phyloP scores from a whole-genome alignment of 2,329 filamentous ascomycete species.

The Ophioceras dolichostomum region DNA sequence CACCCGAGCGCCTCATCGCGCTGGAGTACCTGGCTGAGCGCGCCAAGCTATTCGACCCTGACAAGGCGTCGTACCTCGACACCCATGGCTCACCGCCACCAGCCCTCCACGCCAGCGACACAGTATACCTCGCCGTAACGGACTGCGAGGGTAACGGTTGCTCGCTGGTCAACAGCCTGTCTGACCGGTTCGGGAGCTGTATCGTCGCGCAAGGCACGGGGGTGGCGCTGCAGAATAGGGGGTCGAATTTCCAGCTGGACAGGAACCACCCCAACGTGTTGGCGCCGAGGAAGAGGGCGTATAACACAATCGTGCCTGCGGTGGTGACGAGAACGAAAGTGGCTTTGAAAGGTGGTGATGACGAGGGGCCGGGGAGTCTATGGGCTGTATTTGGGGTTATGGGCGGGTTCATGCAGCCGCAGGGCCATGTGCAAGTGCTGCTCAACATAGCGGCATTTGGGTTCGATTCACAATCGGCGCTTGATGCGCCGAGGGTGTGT shows the following conservation, averaged over 20 bases:
- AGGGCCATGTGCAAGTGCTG: slow-evolving; percentile 86
- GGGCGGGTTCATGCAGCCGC: slow-evolving; percentile 96
- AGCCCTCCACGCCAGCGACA: slow-evolving; percentile 54
- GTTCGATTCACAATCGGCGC: slow-evolving; percentile 68
- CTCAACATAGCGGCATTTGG: slow-evolving; percentile 77
- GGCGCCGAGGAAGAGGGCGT: slow-evolving; percentile 71
- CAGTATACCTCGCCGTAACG: slow-evolving; percentile 81
- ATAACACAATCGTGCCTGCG: slow-evolving; percentile 93
- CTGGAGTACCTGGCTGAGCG: slow-evolving; percentile 60
- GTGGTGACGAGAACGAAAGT: slow-evolving; percentile 78
- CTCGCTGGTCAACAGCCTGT: slow-evolving; percentile 92
- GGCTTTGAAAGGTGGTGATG: no score
- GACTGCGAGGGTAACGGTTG: slow-evolving; percentile 77
- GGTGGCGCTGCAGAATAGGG: slow-evolving; percentile 87
- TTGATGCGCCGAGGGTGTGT: slow-evolving; percentile 80
- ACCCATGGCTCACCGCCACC: slow-evolving; percentile 41
- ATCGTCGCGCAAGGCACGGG: slow-evolving; percentile 80
- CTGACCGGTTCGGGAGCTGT: slow-evolving; percentile 69
- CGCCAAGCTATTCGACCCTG: slow-evolving; percentile 41
- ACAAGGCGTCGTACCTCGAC: slow-evolving; percentile 48
- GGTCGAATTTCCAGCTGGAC: slow-evolving; percentile 66
- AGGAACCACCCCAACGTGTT: slow-evolving; percentile 65
- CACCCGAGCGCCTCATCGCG: slow-evolving; percentile 53
- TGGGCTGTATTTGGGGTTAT: slow-evolving; percentile 87
- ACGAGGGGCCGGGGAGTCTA: slow-evolving; percentile 55